These are phyloP conservation scores for Pythium brachiatum DNA, from an alignment of 352 stramenopile genomes.

Conservation along the genomic window DNA sequence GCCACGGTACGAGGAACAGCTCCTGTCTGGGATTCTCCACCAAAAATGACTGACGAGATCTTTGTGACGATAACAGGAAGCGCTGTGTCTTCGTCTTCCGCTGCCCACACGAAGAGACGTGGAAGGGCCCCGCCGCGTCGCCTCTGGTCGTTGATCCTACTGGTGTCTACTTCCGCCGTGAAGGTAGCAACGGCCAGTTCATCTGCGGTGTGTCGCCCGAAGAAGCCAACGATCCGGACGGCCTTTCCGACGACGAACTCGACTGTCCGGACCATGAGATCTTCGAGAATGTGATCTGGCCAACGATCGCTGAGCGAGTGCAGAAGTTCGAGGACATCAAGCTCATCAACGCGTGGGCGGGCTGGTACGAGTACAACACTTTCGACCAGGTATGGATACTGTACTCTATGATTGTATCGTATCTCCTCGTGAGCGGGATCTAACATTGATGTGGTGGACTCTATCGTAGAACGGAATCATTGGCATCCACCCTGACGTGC, in stretches of 20 bases:
- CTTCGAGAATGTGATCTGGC: slow-evolving; percentile 82
- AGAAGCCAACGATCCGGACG: slow-evolving; percentile 57
- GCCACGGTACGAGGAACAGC: slow-evolving; percentile 31
- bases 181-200: slow-evolving; percentile 68
- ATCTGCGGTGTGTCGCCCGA: slow-evolving; percentile 67
- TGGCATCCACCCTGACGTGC: slow-evolving; percentile 66
- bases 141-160: slow-evolving; percentile 73
- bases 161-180: slow-evolving; percentile 79
- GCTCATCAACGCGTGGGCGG: slow-evolving; percentile 69
- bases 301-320: slow-evolving; percentile 72
- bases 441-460: not conserved
- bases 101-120: slow-evolving; percentile 69
- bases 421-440: not conserved
- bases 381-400: slow-evolving; percentile 74
- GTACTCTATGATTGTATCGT: not conserved
- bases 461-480: slow-evolving; percentile 76
- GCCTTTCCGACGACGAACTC: slow-evolving; percentile 59
- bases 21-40: not conserved
- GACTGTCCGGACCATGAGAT: slow-evolving; percentile 62
- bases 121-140: slow-evolving; percentile 59
- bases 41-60: not conserved
- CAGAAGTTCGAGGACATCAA: slow-evolving; percentile 81
- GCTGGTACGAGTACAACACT: slow-evolving; percentile 88
- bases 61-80: slow-evolving; percentile 34
- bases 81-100: slow-evolving; percentile 79